Conservation (phyloP, 116 monocot species). For the Posidonia oceanica region DNA sequence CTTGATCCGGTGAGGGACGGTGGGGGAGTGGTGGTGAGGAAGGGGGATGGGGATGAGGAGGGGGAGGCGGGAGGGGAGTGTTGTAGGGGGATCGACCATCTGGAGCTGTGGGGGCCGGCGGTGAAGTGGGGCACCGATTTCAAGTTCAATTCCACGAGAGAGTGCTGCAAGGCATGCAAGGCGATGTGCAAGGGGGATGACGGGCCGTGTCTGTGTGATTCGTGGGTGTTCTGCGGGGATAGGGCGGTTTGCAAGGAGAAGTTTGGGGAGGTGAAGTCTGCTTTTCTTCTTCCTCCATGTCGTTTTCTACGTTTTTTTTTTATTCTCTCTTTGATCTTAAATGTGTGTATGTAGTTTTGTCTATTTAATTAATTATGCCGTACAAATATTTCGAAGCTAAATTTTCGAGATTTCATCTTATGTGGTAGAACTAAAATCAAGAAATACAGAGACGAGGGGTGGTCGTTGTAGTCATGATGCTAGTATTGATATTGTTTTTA, state of each 20-base stretch:
- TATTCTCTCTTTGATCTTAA: no score
- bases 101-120: slow-evolving; percentile 83
- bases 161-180: slow-evolving; percentile 89
- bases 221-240: slow-evolving; percentile 98
- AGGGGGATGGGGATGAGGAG: slow-evolving; percentile 3
- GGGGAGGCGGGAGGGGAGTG: slow-evolving; percentile 35
- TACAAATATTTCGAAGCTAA: no score
- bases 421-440: no score
- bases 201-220: slow-evolving; percentile 70
- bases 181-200: slow-evolving; percentile 46
- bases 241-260: slow-evolving; percentile 53
- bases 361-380: no score
- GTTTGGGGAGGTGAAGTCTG: slow-evolving; percentile 65
- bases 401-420: no score
- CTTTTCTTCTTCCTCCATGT: background rate
- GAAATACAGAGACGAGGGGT: no score
- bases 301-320: no score
- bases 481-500: no score
- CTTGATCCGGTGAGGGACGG: background rate
- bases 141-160: slow-evolving; percentile 42
- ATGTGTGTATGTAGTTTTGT: no score
- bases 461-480: no score
- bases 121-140: slow-evolving; percentile 84
- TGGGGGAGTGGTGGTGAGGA: slow-evolving; percentile 13
- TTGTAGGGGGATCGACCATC: slow-evolving; percentile 54